phyloP scores from a whole-genome alignment of 306 rosid genomes.

The Cucurbita pepo region DNA sequence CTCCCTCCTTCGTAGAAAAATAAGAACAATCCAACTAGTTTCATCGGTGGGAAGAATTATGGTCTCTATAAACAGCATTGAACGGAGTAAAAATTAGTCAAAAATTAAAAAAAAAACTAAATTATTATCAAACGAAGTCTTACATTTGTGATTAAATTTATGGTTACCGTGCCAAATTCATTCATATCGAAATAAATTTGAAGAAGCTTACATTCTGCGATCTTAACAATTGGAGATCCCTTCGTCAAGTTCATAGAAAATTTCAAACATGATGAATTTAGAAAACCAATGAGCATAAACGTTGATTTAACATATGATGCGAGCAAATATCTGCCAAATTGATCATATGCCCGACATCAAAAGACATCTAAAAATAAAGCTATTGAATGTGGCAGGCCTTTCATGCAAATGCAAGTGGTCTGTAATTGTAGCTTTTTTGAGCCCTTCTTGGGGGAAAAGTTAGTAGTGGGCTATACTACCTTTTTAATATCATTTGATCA shows the following conservation, averaged over 20 bases:
- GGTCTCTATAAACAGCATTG: no score
- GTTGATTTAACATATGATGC: background rate
- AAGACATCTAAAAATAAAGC: background rate
- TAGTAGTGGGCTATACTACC: no score
- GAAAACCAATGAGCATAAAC: background rate
- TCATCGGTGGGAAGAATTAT: background rate
- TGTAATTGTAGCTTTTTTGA: background rate
- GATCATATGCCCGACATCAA: background rate
- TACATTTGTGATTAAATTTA: no score
- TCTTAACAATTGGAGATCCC: background rate
- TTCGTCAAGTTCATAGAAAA: background rate
- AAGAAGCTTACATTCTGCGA: no score
- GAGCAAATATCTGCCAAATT: background rate
- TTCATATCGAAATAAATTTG: no score
- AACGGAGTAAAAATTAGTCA: no score
- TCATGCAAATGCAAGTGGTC: background rate
- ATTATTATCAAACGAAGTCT: no score
- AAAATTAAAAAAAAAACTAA: no score
- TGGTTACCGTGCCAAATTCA: no score
- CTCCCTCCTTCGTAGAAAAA: background rate
- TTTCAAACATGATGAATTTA: background rate
- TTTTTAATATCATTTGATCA: no score
- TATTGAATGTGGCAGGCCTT: background rate
- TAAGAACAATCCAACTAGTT: background rate
- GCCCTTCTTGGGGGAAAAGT: background rate